A percentile compares a stretch with the other conserved stretches of the same genome.
phyloP scores from a whole-genome alignment of 116 monocot genomes.

The Cymodocea nodosa region DNA sequence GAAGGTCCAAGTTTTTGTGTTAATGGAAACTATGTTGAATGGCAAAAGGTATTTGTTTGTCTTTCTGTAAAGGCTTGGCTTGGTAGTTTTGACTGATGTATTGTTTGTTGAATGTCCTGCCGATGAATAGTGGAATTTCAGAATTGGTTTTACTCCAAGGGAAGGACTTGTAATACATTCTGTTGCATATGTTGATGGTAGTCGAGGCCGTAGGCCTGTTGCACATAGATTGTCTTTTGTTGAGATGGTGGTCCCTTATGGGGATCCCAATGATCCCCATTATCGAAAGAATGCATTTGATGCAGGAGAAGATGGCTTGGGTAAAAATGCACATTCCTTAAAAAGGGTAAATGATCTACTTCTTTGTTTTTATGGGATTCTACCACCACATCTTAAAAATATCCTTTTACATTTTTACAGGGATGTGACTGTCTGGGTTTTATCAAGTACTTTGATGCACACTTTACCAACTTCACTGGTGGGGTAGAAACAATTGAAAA shows the following conservation, averaged over 20 bases:
- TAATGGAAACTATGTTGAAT: slow-evolving; percentile 81
- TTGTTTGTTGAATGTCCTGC: background rate
- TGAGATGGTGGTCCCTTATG: slow-evolving; percentile 99
- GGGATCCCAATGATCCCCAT: slow-evolving; percentile 94
- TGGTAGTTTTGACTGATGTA: background rate
- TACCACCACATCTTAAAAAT: background rate
- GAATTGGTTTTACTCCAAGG: slow-evolving; percentile 90
- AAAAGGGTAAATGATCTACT: slow-evolving; percentile 42
- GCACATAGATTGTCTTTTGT: slow-evolving; percentile 93
- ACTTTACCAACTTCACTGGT: slow-evolving; percentile 93
- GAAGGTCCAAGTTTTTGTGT: slow-evolving; percentile 94
- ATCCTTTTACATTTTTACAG: slow-evolving; percentile 13
- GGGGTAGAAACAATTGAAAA: slow-evolving; percentile 97
- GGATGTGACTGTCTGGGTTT: slow-evolving; percentile 95
- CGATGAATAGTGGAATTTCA: slow-evolving; percentile 72
- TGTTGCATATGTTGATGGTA: slow-evolving; percentile 90
- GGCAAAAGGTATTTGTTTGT: slow-evolving; percentile 76
- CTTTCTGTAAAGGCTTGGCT: background rate
- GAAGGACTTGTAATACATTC: slow-evolving; percentile 94
- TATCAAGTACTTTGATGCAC: slow-evolving; percentile 96
- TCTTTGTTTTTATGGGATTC: background rate
- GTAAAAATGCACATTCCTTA: slow-evolving; percentile 93
- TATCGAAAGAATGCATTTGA: slow-evolving; percentile 98
- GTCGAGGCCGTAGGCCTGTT: slow-evolving; percentile 75
- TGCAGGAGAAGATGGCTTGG: slow-evolving; percentile 98